Conservation (phyloP, 2,329 filamentous ascomycete genomes). For the Pseudogymnoascus verrucosus region DNA sequence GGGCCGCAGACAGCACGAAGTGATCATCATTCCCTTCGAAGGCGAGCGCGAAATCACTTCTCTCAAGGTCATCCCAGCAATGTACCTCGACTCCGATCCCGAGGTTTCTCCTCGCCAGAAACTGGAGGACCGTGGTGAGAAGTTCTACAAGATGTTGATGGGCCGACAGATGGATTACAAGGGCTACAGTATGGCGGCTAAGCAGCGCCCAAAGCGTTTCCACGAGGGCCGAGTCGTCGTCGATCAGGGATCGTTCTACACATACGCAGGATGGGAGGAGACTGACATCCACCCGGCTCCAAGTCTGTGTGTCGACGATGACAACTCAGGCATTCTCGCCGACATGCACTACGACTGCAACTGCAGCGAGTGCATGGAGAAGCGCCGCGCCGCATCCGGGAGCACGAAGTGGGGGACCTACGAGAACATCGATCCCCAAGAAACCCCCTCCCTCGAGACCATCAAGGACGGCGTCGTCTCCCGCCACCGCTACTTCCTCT, state of each 20-base stretch:
- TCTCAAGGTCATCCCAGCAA: slow-evolving; percentile 22
- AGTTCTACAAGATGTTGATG: slow-evolving; percentile 19
- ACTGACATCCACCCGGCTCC: slow-evolving; percentile 16
- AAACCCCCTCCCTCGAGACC: slow-evolving; percentile 13
- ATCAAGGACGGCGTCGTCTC: background rate
- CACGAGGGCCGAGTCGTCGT: slow-evolving; percentile 18
- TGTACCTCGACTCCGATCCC: slow-evolving; percentile 14
- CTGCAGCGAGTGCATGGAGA: slow-evolving; percentile 15
- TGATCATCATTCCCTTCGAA: slow-evolving; percentile 22
- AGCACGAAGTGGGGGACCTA: slow-evolving; percentile 19
- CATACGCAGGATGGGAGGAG: slow-evolving; percentile 19
- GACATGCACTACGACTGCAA: slow-evolving; percentile 18
- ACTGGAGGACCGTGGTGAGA: slow-evolving; percentile 19
- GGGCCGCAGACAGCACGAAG: slow-evolving; percentile 18
- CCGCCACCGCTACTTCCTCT: slow-evolving; percentile 18
- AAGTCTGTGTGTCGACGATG: slow-evolving; percentile 17
- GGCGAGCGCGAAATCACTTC: slow-evolving; percentile 24
- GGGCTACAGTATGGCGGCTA: slow-evolving; percentile 18
- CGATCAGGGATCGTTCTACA: slow-evolving; percentile 18
- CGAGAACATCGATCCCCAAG: slow-evolving; percentile 18
- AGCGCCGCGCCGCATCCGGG: slow-evolving; percentile 16
- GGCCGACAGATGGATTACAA: slow-evolving; percentile 21
- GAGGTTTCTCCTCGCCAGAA: slow-evolving; percentile 12
- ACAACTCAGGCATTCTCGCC: slow-evolving; percentile 17
- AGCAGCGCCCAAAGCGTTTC: slow-evolving; percentile 19